Evolutionary conservation across 2,329 filamentous ascomycete species (phyloP).

Genomic region (Cordyceps cicadae): DNA sequence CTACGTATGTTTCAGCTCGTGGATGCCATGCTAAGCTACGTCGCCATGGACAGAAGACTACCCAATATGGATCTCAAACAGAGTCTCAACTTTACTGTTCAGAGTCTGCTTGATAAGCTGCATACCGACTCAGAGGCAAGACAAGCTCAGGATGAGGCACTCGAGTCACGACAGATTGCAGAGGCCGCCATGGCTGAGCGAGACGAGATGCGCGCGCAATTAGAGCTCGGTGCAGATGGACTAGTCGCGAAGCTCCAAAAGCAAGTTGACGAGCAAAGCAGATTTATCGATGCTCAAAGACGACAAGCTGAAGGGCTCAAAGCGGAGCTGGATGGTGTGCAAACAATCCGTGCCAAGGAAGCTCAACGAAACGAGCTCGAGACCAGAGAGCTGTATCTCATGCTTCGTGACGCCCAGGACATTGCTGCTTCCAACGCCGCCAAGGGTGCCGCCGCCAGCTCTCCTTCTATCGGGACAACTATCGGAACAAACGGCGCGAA

Average conservation of each 20-base stretch:
- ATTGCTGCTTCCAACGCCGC: slow-evolving; percentile 79
- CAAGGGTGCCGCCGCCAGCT: slow-evolving; percentile 40
- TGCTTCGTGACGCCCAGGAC: slow-evolving; percentile 95
- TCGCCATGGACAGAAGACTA: slow-evolving; percentile 91
- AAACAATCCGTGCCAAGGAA: slow-evolving; percentile 79
- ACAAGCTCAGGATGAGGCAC: slow-evolving; percentile 82
- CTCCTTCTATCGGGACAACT: slow-evolving; percentile 24
- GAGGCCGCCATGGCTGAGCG: slow-evolving; percentile 94
- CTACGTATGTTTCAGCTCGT: slow-evolving; percentile 95
- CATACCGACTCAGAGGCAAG: slow-evolving; percentile 94
- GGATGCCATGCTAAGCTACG: slow-evolving; percentile 97
- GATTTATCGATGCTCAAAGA: slow-evolving; percentile 80
- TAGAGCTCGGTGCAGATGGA: slow-evolving; percentile 88
- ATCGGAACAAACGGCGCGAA: slow-evolving; percentile 49
- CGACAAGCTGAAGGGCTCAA: slow-evolving; percentile 84
- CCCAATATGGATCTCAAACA: slow-evolving; percentile 98
- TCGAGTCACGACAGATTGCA: slow-evolving; percentile 85
- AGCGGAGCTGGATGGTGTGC: slow-evolving; percentile 78
- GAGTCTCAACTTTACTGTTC: slow-evolving; percentile 93
- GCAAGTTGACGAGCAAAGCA: slow-evolving; percentile 85
- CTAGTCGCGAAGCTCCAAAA: slow-evolving; percentile 87
- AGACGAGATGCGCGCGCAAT: slow-evolving; percentile 82
- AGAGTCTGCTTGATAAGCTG: slow-evolving; percentile 87
- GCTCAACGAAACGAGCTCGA: slow-evolving; percentile 92
- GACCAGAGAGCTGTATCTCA: slow-evolving; percentile 92